phyloP scores from a whole-genome alignment of 2,329 filamentous ascomycete genomes.

The Cladophialophora carrionii region DNA sequence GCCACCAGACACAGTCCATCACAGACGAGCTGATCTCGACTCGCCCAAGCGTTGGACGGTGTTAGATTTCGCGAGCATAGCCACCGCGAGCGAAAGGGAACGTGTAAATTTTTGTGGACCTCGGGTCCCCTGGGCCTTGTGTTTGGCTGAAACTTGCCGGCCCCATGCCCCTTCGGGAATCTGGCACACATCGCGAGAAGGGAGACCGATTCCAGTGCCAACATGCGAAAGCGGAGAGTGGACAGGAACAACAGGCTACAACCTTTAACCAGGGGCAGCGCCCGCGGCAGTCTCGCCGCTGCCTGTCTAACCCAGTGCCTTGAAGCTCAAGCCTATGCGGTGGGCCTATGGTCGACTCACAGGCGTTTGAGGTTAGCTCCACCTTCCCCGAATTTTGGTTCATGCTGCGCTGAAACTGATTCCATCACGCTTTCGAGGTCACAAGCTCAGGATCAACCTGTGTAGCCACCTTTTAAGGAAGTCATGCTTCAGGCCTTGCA shows the following conservation, averaged over 20 bases:
- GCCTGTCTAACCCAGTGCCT: too few relatives aligned
- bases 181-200: background rate
- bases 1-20: background rate
- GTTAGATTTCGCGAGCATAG: constrained; percentile 14
- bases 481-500: background rate
- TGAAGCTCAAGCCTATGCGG: background rate
- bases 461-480: background rate
- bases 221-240: constrained; percentile 1
- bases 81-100: constrained; percentile 8
- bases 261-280: background rate
- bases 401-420: background rate
- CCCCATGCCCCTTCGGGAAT: constrained; percentile 1
- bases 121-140: background rate
- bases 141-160: constrained; percentile 6
- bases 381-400: background rate
- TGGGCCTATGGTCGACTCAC: background rate
- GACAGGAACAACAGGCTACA: constrained; percentile 1
- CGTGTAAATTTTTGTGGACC: constrained; percentile 10
- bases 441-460: background rate
- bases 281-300: background rate
- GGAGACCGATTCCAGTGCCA: background rate
- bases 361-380: background rate
- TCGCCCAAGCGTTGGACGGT: constrained; percentile 2
- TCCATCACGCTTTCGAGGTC: background rate
- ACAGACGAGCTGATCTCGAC: constrained; percentile 10